These are phyloP conservation scores for Discostella stelligeroides DNA, from an alignment of 108 stramenopile genomes.

Conservation along the genomic window DNA sequence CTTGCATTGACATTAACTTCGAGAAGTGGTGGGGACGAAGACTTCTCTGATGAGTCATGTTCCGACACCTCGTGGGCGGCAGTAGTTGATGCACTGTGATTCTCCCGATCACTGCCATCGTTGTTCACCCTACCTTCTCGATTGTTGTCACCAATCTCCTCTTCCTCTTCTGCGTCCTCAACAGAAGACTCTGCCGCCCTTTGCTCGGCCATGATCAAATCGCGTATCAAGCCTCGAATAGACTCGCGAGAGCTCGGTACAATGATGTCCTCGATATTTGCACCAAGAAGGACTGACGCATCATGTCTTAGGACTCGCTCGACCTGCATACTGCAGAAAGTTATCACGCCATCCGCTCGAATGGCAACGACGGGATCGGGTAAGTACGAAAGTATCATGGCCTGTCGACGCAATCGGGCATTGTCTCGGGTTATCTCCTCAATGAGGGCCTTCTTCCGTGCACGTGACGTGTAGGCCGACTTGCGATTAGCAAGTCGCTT, in stretches of 20 bases:
- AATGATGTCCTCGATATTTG: conserved; percentile 59
- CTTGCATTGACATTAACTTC: conserved; percentile 32
- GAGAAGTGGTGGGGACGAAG: conserved; percentile 12
- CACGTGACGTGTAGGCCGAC: conserved; percentile 88
- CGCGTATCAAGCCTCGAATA: conserved; percentile 56
- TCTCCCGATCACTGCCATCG: conserved; percentile 6
- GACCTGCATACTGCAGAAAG: conserved; percentile 83
- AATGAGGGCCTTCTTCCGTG: conserved; percentile 88
- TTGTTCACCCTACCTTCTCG: not conserved
- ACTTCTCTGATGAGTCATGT: conserved; percentile 9
- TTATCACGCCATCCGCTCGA: conserved; percentile 64
- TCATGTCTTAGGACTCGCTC: conserved; percentile 72
- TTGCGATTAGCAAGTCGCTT: conserved; percentile 90
- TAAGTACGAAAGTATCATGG: conserved; percentile 75
- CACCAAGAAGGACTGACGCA: conserved; percentile 61
- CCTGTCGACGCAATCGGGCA: conserved; percentile 70
- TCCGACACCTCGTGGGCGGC: conserved; percentile 12
- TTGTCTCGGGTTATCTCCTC: conserved; percentile 86
- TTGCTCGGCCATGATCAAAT: conserved; percentile 47
- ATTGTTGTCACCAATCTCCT: conserved; percentile 3
- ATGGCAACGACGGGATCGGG: conserved; percentile 84
- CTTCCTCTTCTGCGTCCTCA: conserved; percentile 6
- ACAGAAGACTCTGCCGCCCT: conserved; percentile 8
- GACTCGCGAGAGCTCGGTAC: conserved; percentile 63
- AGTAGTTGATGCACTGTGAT: conserved; percentile 9